Evolutionary conservation across 129 eudicot species (phyloP).

Genomic region (Flaveria bidentis): DNA sequence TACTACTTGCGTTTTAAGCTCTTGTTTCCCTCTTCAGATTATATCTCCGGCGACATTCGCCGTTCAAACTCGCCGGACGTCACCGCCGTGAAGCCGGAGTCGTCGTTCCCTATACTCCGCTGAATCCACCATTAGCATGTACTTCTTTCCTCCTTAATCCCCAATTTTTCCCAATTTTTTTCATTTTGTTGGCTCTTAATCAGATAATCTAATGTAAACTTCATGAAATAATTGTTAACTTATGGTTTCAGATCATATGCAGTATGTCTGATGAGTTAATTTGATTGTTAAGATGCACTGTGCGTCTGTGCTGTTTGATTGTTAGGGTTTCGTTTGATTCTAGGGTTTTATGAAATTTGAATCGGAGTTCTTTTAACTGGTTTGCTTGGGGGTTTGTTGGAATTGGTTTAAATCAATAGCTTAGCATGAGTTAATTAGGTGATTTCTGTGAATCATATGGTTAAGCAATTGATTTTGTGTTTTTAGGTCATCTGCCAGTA

Average conservation of each 20-base stretch:
- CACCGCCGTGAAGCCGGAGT: constrained; percentile 1
- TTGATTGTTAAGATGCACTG: background rate
- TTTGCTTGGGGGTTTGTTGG: background rate
- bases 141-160: background rate
- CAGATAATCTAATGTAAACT: background rate
- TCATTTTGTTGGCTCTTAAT: background rate
- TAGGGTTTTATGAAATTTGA: constrained; percentile 14
- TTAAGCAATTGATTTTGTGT: background rate
- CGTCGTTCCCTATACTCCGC: background rate
- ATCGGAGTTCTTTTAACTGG: background rate
- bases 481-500: background rate
- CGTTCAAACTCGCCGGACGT: background rate
- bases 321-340: constrained; percentile 7
- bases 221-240: background rate
- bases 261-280: constrained; percentile 5
- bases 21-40: background rate
- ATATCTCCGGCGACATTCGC: constrained; percentile 10
- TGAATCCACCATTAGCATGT: background rate
- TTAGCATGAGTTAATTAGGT: background rate
- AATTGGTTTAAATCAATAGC: background rate
- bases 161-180: background rate
- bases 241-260: background rate
- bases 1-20: constrained; percentile 19
- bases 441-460: background rate
- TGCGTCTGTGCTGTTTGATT: background rate